Percentiles rank a stretch among this genome's conserved stretches.
phyloP scores from a whole-genome alignment of 2,329 filamentous ascomycete species.

The Fusarium piperis region DNA sequence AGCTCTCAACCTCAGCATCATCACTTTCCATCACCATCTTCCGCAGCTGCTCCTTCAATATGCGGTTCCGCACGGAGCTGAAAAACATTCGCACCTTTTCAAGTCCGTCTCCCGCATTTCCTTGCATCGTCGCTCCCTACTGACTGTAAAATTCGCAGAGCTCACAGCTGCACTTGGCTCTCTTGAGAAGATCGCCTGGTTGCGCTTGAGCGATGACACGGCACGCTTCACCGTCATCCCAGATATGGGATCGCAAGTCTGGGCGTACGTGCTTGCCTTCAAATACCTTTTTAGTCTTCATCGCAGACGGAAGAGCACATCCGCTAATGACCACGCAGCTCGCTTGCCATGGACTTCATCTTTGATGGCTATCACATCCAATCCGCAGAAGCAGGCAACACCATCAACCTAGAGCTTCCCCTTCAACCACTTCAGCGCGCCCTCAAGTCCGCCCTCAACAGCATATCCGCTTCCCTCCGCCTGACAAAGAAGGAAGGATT shows the following conservation, averaged over 20 bases:
- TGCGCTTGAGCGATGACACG: slow-evolving; percentile 86
- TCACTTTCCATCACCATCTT: slow-evolving; percentile 1
- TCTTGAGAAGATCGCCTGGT: slow-evolving; percentile 86
- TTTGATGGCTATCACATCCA: slow-evolving; percentile 88
- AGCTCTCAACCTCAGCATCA: slow-evolving; percentile 21
- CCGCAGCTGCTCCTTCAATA: slow-evolving; percentile 47
- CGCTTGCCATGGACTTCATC: slow-evolving; percentile 78
- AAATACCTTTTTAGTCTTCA: background rate
- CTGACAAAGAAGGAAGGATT: slow-evolving; percentile 92
- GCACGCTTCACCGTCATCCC: slow-evolving; percentile 96
- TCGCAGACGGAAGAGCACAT: background rate
- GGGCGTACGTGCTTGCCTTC: slow-evolving; percentile 71
- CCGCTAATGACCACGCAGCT: slow-evolving; percentile 50
- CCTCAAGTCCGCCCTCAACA: slow-evolving; percentile 86
- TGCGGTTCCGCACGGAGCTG: slow-evolving; percentile 74
- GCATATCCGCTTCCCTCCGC: slow-evolving; percentile 82
- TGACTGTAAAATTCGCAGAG: slow-evolving; percentile 53
- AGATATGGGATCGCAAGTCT: slow-evolving; percentile 94
- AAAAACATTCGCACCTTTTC: slow-evolving; percentile 74
- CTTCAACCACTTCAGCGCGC: slow-evolving; percentile 88
- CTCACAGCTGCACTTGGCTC: slow-evolving; percentile 71
- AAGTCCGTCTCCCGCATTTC: slow-evolving; percentile 52
- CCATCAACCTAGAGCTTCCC: slow-evolving; percentile 96
- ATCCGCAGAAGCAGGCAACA: slow-evolving; percentile 82
- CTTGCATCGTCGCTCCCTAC: background rate